Base-by-base conservation (phyloP, 148 eudicot genomes). In the Amaranthus palmeri region DNA sequence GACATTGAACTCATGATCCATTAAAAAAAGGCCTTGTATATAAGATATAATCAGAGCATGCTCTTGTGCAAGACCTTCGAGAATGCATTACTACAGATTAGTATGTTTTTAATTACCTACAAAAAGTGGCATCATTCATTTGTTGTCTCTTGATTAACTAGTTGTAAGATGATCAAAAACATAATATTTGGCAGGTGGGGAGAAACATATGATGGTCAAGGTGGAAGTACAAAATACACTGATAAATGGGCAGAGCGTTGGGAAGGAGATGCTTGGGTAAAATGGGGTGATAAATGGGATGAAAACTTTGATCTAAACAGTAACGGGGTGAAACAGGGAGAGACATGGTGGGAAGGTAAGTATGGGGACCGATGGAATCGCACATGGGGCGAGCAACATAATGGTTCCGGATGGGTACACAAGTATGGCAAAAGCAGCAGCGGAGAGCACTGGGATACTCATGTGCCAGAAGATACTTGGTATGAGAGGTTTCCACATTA, bases 221-320 rank as follows among this genome's bases (percentile, higher is more conserved):
- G 96, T 45, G 91, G 95, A 72, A 93, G 96, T 77, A 78, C 50
- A 49, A 93, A 90, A 53, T 90, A 93, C 87, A 93, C 96, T 0
- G 98, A 93, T 82, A 93, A 90, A 83, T 93, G 98, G 96, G 98
- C 96, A 2, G 98, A 93, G 80, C 90, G 91, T 4, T 86, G 70
- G 43, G 92, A 90, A 76, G 96, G 89, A 25, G 90, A 88, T 61
- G 88, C 85, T 6, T 93, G 96, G 96, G 70, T 89, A 47, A 93
- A 88, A 85, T 93, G 98, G 98, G 98, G 98, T 25, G 98, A 93
- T 77, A 93, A 93, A 81, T 93, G 98, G 98, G 96, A 90, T 52
- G 98, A 93, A 69, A 43, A 87, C 81, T 90, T 90, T n/a, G 85
- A 88, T 72, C 78, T 72, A 2, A 68, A 86, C 40, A 77, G 81